A percentile compares a stretch with the other conserved stretches of the same genome.
phyloP scores from a whole-genome alignment of 73 alveolate species.

The Durusdinium trenchii region DNA sequence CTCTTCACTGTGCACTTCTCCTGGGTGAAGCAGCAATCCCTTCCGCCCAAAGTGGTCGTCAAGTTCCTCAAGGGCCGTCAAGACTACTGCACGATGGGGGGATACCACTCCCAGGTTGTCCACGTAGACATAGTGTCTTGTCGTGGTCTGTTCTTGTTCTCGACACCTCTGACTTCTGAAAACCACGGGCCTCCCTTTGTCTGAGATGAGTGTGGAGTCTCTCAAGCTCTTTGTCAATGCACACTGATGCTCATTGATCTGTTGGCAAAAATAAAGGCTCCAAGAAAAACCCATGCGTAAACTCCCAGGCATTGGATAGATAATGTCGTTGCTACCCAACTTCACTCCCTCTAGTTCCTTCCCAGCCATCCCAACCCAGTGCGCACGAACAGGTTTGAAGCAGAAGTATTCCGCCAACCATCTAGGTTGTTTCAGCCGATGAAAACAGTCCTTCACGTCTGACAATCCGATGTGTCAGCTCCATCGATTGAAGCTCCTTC shows the following conservation, averaged over 20 bases:
- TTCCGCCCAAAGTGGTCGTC: not conserved
- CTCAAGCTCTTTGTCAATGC: not conserved
- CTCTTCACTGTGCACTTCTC: not conserved
- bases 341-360: not conserved
- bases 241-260: not conserved
- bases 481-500: not conserved
- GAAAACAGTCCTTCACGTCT: conserved; percentile 42
- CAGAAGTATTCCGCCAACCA: not conserved
- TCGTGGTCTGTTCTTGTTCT: not conserved
- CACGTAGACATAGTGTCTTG: conserved; percentile 25
- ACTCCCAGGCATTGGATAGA: not conserved
- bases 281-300: conserved; percentile 32
- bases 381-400: not conserved
- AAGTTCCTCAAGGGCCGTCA: not conserved
- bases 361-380: not conserved
- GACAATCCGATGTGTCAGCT: not conserved
- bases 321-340: not conserved
- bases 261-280: conserved; percentile 36
- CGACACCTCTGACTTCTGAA: too few species aligned
- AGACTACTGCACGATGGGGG: not conserved
- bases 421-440: not conserved
- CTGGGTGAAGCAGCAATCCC: conserved; percentile 31
- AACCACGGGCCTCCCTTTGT: not conserved
- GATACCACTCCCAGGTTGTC: conserved; percentile 23
- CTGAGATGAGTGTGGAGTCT: not conserved